Percentiles rank a stretch among this genome's conserved stretches.
Evolutionary conservation across 352 stramenopile genomes (phyloP).

Genomic region (Phytophthora idaei): DNA sequence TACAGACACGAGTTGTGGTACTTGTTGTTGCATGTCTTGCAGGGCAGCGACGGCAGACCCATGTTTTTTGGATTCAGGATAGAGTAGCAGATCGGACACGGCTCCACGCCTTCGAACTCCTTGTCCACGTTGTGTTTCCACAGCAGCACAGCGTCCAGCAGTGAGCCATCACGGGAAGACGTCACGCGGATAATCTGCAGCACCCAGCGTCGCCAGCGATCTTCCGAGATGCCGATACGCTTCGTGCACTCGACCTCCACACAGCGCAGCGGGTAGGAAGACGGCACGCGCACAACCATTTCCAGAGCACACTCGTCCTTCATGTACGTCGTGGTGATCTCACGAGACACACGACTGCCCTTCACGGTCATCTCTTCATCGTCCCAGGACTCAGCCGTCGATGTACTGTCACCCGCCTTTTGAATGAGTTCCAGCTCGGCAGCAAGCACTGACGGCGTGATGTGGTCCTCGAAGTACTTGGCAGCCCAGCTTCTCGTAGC

Average conservation of each 20-base stretch:
- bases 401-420: conserved; percentile 49
- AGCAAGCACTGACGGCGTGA: conserved; percentile 79
- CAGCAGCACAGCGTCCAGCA: conserved; percentile 91
- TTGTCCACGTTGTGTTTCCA: conserved; percentile 94
- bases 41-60: conserved; percentile 85
- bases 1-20: conserved; percentile 94
- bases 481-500: conserved; percentile 81
- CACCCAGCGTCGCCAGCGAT: conserved; percentile 92
- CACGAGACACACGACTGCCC: conserved; percentile 83
- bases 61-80: conserved; percentile 93
- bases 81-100: conserved; percentile 93
- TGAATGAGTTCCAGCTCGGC: conserved; percentile 83
- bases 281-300: conserved; percentile 90
- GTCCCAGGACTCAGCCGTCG: conserved; percentile 52
- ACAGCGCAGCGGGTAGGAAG: conserved; percentile 88
- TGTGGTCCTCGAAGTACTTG: conserved; percentile 90
- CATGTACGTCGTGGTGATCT: conserved; percentile 92
- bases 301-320: conserved; percentile 93
- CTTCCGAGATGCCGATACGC: conserved; percentile 90
- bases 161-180: conserved; percentile 86
- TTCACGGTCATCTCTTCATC: conserved; percentile 87
- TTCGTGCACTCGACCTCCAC: conserved; percentile 93
- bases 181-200: conserved; percentile 93
- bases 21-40: conserved; percentile 93
- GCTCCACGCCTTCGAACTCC: conserved; percentile 92